A percentile compares a stretch with the other conserved stretches of the same genome.
Conservation (phyloP, 2,329 filamentous ascomycete genomes). For the Tolypocladium cylindrosporum region DNA sequence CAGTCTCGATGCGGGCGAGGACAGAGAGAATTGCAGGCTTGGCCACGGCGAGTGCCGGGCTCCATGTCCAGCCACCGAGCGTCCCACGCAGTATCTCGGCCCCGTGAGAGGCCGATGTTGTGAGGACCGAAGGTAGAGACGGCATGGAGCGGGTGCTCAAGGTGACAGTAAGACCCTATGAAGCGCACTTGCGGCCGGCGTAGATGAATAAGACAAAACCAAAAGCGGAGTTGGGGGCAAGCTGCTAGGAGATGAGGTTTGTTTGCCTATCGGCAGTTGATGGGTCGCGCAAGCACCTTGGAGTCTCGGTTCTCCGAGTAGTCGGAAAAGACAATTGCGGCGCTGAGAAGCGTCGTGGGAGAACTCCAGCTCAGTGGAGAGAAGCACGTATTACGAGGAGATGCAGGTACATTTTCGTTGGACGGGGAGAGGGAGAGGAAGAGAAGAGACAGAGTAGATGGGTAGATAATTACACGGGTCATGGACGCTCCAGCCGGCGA, state of each 20-base stretch:
- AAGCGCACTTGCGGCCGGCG: neutral
- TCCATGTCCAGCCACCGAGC: conserved; percentile 36
- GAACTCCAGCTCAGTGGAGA: neutral
- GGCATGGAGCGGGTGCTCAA: conserved; percentile 11
- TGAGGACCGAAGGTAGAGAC: conserved; percentile 25
- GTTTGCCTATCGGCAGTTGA: neutral
- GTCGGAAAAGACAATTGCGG: neutral
- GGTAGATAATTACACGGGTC: neutral
- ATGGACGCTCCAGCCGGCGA: neutral
- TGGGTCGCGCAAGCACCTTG: neutral
- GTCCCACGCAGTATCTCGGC: conserved; percentile 29
- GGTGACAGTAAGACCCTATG: neutral
- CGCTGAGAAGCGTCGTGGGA: neutral
- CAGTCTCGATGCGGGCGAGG: conserved; percentile 35
- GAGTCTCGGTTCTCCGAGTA: neutral
- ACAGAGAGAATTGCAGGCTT: conserved; percentile 34
- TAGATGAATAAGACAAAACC: neutral
- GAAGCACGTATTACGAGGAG: neutral
- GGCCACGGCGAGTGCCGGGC: conserved; percentile 34
- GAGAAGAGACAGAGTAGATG: neutral
- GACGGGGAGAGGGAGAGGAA: neutral
- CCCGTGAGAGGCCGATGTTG: conserved; percentile 26
- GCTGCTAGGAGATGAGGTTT: neutral
- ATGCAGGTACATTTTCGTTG: neutral
- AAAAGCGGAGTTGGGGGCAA: neutral